Conservation (phyloP, 306 rosid species). For the Trichosanthes cucumerina region DNA sequence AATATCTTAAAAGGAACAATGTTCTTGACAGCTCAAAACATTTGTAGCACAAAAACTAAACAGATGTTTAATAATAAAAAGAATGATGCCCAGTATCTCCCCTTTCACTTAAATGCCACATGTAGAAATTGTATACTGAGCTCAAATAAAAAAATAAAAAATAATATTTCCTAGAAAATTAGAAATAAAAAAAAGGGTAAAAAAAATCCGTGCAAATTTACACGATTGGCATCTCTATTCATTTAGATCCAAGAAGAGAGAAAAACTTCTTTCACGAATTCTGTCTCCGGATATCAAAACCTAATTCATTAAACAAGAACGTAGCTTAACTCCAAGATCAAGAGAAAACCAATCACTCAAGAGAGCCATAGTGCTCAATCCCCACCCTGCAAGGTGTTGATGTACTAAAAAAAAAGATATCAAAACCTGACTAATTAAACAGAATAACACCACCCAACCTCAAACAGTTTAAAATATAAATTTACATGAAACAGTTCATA, state of each 20-base stretch:
- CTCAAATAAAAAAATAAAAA: not conserved
- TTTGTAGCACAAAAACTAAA: not conserved
- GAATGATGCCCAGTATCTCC: not conserved
- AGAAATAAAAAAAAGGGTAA: not conserved
- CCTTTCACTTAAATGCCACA: not conserved
- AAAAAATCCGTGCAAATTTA: not conserved
- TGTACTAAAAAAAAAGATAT: no score
- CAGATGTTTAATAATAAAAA: not conserved
- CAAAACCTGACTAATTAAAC: not conserved
- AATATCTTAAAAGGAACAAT: not conserved
- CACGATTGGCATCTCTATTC: not conserved
- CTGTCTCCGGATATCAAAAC: no score
- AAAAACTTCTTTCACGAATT: not conserved
- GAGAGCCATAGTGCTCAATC: no score
- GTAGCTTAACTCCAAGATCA: no score
- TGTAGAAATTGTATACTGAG: not conserved
- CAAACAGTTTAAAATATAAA: not conserved
- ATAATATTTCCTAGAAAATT: not conserved
- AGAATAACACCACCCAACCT: not conserved
- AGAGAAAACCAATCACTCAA: no score
- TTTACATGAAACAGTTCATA: not conserved
- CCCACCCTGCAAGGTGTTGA: no score
- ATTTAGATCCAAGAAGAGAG: not conserved
- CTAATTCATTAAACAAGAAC: no score
- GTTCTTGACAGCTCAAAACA: not conserved